Conservation (phyloP, 345 rosid species). For the Stellera chamaejasme region DNA sequence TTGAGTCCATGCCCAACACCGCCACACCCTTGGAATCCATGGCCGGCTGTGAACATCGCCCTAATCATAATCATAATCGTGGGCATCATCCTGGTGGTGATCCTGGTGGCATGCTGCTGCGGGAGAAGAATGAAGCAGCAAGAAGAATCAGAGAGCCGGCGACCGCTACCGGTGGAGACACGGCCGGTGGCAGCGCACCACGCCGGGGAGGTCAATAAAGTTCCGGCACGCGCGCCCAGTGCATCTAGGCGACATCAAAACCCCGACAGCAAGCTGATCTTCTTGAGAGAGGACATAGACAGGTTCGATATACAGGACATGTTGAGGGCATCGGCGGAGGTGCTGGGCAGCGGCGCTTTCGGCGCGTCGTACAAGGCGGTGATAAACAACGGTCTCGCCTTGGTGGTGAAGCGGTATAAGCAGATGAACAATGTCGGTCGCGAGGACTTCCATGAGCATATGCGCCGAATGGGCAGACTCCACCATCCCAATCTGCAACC, state of each 20-base stretch:
- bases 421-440: slow-evolving; percentile 65
- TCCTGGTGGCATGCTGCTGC: slow-evolving; percentile 15
- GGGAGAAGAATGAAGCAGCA: slow-evolving; percentile 11
- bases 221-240: background rate
- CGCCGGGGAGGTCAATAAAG: background rate
- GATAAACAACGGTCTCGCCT: slow-evolving; percentile 20
- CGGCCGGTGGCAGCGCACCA: background rate
- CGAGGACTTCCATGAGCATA: slow-evolving; percentile 62
- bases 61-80: slow-evolving; percentile 18
- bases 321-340: slow-evolving; percentile 69
- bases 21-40: background rate
- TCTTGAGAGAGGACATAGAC: slow-evolving; percentile 38
- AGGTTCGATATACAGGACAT: slow-evolving; percentile 64
- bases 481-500: slow-evolving; percentile 52
- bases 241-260: slow-evolving; percentile 2
- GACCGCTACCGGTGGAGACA: background rate
- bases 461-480: slow-evolving; percentile 53
- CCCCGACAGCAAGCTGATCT: slow-evolving; percentile 36
- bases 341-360: slow-evolving; percentile 75
- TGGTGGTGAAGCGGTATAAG: slow-evolving; percentile 76
- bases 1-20: slow-evolving; percentile 29
- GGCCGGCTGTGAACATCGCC: slow-evolving; percentile 10
- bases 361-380: slow-evolving; percentile 70
- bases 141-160: slow-evolving; percentile 13
- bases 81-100: slow-evolving; percentile 16